These are phyloP conservation scores for Physcomitrellopsis africana DNA, from an alignment of 225 moss, liverwort and hornwort species.

Conservation along the genomic window DNA sequence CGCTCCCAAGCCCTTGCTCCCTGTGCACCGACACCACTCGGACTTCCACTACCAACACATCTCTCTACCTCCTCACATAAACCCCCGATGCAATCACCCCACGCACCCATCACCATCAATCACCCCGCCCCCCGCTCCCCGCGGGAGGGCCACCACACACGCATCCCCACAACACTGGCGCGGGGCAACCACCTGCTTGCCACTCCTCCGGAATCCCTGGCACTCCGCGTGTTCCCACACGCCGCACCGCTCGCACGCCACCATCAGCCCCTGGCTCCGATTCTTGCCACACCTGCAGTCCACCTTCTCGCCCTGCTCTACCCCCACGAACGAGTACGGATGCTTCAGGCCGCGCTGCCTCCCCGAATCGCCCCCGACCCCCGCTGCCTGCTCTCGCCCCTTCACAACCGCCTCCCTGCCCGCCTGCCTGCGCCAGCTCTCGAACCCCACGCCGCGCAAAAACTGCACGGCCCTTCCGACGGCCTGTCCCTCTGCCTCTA, in stretches of 20 bases:
- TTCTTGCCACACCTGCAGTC: constrained; percentile 96
- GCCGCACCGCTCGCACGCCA: constrained; percentile 95
- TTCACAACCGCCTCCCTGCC: constrained; percentile 58
- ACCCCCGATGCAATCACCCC: constrained; percentile 48
- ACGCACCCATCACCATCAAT: too few relatives aligned
- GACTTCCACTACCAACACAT: constrained; percentile 43
- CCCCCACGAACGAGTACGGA: constrained; percentile 80
- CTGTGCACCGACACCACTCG: constrained; percentile 56
- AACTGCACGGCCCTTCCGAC: constrained; percentile 78
- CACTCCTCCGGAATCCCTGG: constrained; percentile 88
- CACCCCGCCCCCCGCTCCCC: constrained; percentile 44
- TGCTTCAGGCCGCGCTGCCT: constrained; percentile 97
- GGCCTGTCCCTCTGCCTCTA: constrained; percentile 52
- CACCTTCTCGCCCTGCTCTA: constrained; percentile 90
- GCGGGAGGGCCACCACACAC: constrained; percentile 43
- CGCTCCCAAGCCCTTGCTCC: constrained; percentile 58
- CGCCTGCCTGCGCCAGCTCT: constrained; percentile 83
- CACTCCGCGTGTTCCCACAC: constrained; percentile 99
- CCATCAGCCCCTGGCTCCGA: constrained; percentile 92
- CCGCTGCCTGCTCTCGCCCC: constrained; percentile 66
- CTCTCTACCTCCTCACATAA: constrained; percentile 51
- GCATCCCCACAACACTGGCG: constrained; percentile 45
- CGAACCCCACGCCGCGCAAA: constrained; percentile 84
- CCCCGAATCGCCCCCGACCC: constrained; percentile 39
- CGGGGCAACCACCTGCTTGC: constrained; percentile 83